A percentile compares a stretch with the other conserved stretches of the same genome.
Evolutionary conservation across 768 basidiomycete genomes (phyloP).

Genomic region (Rhizopogon rudus): DNA sequence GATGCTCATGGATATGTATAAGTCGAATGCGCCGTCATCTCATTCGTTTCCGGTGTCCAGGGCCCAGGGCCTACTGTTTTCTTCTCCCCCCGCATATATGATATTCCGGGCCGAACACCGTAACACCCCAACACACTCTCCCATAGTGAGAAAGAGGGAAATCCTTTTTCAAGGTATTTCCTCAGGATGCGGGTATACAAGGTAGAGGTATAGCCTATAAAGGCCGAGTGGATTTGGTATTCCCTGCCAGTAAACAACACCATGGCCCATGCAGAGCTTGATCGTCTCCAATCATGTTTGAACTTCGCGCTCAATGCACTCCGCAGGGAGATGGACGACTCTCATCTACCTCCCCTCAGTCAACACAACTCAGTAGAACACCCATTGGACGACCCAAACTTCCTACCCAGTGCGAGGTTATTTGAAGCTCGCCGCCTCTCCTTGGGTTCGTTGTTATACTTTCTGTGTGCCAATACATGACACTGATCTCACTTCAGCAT

Average conservation of each 20-base stretch:
- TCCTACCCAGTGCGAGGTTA: not conserved
- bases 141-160: no score
- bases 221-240: not conserved
- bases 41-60: no score
- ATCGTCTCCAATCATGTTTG: not conserved
- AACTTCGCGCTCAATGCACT: not conserved
- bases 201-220: not conserved
- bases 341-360: not conserved
- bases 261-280: not conserved
- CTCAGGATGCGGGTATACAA: not conserved
- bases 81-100: no score
- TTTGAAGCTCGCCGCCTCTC: slow-evolving; percentile 2
- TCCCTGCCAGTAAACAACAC: not conserved
- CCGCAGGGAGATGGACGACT: not conserved
- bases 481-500: not conserved
- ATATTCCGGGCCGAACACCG: not conserved
- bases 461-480: no score
- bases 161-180: not conserved
- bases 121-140: no score
- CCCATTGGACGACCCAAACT: not conserved
- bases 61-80: no score
- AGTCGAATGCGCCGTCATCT: no score
- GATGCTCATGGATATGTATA: no score
- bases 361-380: not conserved
- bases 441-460: not conserved